Conservation (phyloP, 148 eudicot species). For the Diospyros kaki region DNA sequence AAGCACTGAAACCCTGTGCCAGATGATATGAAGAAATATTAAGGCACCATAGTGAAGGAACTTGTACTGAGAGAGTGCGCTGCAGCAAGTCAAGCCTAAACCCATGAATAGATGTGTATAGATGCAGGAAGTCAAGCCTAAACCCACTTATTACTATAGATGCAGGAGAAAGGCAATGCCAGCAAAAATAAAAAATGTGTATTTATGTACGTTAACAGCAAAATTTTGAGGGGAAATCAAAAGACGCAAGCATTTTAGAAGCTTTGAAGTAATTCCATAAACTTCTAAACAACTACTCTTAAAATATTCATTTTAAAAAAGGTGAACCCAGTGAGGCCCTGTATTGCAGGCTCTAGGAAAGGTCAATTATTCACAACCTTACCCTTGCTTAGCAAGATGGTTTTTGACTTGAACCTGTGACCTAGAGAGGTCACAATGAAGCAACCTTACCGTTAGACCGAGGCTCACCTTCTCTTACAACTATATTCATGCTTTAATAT, state of each 20-base stretch:
- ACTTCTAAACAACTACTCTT: too few relatives aligned
- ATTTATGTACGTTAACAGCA: background rate
- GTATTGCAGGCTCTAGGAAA: too few relatives aligned
- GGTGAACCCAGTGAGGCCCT: too few relatives aligned
- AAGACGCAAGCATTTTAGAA: constrained; percentile 1
- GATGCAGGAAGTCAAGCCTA: too few relatives aligned
- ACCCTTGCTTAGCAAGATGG: too few relatives aligned
- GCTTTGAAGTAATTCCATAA: background rate
- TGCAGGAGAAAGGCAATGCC: too few relatives aligned
- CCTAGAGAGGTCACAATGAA: too few relatives aligned
- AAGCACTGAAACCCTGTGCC: background rate
- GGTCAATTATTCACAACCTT: too few relatives aligned
- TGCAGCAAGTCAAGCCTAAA: background rate
- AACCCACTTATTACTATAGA: too few relatives aligned
- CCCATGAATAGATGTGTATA: background rate
- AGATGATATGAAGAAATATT: background rate
- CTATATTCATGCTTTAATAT: background rate
- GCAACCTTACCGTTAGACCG: too few relatives aligned
- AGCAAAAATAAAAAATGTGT: background rate
- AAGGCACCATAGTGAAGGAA: background rate
- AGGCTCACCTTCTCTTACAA: background rate
- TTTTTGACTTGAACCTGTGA: too few relatives aligned
- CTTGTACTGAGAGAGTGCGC: background rate
- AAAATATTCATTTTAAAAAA: too few relatives aligned
- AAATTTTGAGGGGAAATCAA: background rate